Conservation (phyloP, 768 basidiomycete genomes). For the Amanita rimosa region DNA sequence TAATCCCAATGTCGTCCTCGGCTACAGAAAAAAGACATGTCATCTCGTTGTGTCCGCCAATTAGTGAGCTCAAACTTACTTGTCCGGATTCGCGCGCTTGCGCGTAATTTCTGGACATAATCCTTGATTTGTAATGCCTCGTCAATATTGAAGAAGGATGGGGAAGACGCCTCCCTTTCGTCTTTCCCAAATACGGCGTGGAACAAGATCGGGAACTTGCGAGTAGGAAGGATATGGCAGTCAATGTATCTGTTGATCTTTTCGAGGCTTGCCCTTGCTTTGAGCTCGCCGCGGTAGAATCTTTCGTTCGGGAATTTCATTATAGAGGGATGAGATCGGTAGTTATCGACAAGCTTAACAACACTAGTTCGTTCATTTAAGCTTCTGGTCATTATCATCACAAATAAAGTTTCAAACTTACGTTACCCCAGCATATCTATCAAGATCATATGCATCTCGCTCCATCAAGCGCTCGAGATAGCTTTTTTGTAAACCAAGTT, state of each 20-base stretch:
- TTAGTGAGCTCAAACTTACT: constrained; percentile 15
- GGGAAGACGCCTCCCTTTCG: constrained; percentile 51
- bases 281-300: constrained; percentile 47
- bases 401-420: too few species aligned
- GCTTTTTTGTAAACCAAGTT: constrained; percentile 25
- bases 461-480: constrained; percentile 28
- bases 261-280: constrained; percentile 28
- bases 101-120: constrained; percentile 30
- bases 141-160: constrained; percentile 62
- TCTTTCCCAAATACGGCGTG: constrained; percentile 52
- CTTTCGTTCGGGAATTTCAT: constrained; percentile 48
- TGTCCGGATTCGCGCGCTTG: constrained; percentile 24
- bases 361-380: too few species aligned
- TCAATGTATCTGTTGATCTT: constrained; percentile 28
- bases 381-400: too few species aligned
- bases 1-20: constrained; percentile 45
- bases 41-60: too few species aligned
- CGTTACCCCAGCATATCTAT: background rate
- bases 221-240: constrained; percentile 27
- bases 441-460: constrained; percentile 11
- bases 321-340: constrained; percentile 51
- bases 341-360: constrained; percentile 19
- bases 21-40: constrained; percentile 10
- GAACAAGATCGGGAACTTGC: constrained; percentile 51
- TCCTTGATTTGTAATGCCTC: constrained; percentile 42